Conservation (phyloP, 208 protist species). For the Trypanosomatidae sp. region DNA sequence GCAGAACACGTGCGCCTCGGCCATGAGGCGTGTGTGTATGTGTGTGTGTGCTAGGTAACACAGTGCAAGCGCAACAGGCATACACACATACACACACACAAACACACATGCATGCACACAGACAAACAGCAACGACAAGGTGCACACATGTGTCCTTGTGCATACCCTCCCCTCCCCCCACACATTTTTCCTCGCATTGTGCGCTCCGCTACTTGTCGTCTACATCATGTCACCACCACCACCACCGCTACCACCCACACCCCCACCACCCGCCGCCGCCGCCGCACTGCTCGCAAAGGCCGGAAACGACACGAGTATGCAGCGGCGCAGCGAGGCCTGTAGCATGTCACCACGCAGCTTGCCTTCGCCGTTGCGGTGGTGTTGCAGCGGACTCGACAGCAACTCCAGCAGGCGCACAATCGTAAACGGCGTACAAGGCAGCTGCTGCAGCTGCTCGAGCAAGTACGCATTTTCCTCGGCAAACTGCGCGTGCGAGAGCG, state of each 20-base stretch:
- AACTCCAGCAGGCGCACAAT: conserved; percentile 59
- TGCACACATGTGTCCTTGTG: no score
- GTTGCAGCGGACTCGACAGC: conserved; percentile 28
- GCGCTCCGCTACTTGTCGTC: no score
- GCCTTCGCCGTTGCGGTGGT: conserved; percentile 12
- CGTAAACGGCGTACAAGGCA: conserved; percentile 59
- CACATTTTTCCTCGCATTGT: no score
- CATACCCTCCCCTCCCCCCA: no score
- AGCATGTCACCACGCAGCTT: conserved; percentile 43
- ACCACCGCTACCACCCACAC: no score
- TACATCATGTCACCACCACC: no score
- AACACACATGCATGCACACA: not conserved
- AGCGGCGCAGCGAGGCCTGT: conserved; percentile 54
- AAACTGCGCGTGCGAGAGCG: conserved; percentile 27
- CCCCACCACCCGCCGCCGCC: no score
- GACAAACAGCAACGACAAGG: no score
- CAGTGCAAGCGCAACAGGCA: not conserved
- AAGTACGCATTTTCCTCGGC: conserved; percentile 72
- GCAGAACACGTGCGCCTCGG: conserved; percentile 97
- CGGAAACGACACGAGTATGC: conserved; percentile 52
- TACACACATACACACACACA: not conserved
- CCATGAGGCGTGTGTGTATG: not conserved
- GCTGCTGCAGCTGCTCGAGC: conserved; percentile 42
- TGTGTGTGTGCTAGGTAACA: not conserved
- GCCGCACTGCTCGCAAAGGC: no score